These are phyloP conservation scores for Parafenestella ontariensis DNA, from an alignment of 2,329 filamentous ascomycete genomes.

Conservation along the genomic window DNA sequence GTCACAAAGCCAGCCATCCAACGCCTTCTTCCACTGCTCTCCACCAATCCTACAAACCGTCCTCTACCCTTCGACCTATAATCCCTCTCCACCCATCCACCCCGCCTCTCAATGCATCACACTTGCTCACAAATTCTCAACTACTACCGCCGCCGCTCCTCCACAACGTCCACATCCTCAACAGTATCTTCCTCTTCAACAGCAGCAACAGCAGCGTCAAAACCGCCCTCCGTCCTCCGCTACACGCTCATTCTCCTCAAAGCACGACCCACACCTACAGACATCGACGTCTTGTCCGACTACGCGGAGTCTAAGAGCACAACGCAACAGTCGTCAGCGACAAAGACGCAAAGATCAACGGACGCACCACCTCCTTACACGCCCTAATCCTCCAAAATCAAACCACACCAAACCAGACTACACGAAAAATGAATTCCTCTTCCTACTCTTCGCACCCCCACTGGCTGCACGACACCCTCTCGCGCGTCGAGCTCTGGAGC, in stretches of 20 bases:
- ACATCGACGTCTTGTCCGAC: constrained; percentile 21
- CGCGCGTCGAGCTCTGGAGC: not conserved
- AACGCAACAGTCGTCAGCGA: not conserved
- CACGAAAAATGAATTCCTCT: too few relatives aligned
- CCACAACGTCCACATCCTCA: not conserved
- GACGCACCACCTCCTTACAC: constrained; percentile 3
- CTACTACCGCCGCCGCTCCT: not conserved
- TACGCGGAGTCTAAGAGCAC: constrained; percentile 12
- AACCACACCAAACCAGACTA: too few relatives aligned
- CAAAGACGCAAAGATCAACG: not conserved
- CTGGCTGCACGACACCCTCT: not conserved
- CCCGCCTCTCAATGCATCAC: not conserved
- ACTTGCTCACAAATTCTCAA: not conserved
- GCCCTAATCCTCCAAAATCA: not conserved
- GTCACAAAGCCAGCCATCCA: not conserved
- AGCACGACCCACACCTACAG: constrained; percentile 28
- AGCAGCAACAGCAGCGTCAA: too few relatives aligned
- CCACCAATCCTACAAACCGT: not conserved
- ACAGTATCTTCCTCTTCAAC: too few relatives aligned
- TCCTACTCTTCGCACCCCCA: not conserved
- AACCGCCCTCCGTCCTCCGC: constrained; percentile 32
- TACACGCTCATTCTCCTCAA: constrained; percentile 40
- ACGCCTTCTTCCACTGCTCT: not conserved
- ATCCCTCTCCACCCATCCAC: not conserved
- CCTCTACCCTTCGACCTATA: not conserved